Base-by-base conservation (phyloP, 1,139 yeast species). In the Ogataea hybrid region DNA sequence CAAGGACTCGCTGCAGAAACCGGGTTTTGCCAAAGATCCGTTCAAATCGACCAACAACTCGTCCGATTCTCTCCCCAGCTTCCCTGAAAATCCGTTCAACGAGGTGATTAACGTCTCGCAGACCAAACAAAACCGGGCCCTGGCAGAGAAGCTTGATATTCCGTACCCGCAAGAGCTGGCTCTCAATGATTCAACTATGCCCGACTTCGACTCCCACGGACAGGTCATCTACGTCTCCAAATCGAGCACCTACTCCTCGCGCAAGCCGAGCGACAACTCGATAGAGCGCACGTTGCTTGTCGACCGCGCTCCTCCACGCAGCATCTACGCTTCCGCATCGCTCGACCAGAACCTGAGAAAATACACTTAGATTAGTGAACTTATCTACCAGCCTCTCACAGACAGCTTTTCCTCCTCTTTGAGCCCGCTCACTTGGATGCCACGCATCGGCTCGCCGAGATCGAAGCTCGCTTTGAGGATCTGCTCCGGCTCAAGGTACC, bases 371-470 rank as follows among this genome's bases (percentile, higher is more conserved):
- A 28, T 22, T 15, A 27, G 9, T 28, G 28, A 27, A 20, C 61
- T 11, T 9, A 25, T 12, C 14, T 66, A 75, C 80, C 81, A 76
- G 3, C 81, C 81, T 54, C 79, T 70, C 28, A 68, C 61, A 6
- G 81, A 70, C 51, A 77, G 64, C 51, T 70, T 73, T 52, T 78
- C 80, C 22, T 64, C 70, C 48, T 23, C 31, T n/a, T 25, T 32
- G 10, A 39, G 42, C 5, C 42, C 34, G 44, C 71, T 73, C 49
- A 79, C 77, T 44, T 80, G 75, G 42, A 79, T 73, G 37, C 90
- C 90, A 43, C 77, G 76, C 89, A 83, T 83, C 61, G 81, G 79
- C 50, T 81, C 80, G 40, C 95, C 95, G 52, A 86, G 73, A 56
- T 82, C 87, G 36, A 84, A 81, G 34, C 90, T 81, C 48, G 73